These are phyloP conservation scores for Amphichorda felina DNA, from an alignment of 2,329 filamentous ascomycete genomes.

Conservation along the genomic window DNA sequence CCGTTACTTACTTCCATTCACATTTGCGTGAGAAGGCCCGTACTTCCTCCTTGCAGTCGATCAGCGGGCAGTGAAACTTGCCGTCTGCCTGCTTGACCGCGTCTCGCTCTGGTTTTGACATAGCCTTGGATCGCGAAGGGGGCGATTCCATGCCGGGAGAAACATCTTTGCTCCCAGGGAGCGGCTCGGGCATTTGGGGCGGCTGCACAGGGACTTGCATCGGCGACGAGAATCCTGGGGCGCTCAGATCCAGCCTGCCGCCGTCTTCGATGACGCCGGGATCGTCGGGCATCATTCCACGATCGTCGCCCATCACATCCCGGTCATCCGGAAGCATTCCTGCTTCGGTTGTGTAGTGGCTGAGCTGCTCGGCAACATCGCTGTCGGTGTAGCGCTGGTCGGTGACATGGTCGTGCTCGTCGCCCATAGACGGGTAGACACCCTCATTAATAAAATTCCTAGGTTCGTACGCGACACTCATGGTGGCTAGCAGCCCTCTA, in stretches of 20 bases:
- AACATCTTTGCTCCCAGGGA: constrained; percentile 16
- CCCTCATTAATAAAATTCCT: constrained; percentile 36
- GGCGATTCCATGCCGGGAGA: constrained; percentile 14
- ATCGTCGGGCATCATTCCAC: constrained; percentile 24
- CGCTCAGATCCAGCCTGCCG: constrained; percentile 24
- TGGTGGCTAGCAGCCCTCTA: constrained; percentile 14
- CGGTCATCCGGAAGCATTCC: constrained; percentile 24
- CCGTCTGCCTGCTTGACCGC: constrained; percentile 54
- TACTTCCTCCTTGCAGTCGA: constrained; percentile 53
- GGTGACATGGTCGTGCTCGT: constrained; percentile 27
- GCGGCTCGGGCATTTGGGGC: constrained; percentile 16
- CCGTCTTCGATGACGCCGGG: constrained; percentile 23
- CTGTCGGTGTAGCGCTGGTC: constrained; percentile 29
- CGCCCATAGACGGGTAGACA: constrained; percentile 32
- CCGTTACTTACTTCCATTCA: constrained; percentile 74
- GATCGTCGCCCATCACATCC: constrained; percentile 16
- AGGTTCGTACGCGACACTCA: constrained; percentile 41
- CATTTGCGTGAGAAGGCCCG: constrained; percentile 70
- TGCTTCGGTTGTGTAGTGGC: constrained; percentile 28
- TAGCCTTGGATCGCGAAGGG: constrained; percentile 33
- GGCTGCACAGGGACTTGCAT: constrained; percentile 17
- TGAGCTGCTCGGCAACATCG: constrained; percentile 29
- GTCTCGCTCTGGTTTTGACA: constrained; percentile 47
- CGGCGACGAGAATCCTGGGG: constrained; percentile 20
- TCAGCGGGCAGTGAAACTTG: constrained; percentile 64